phyloP scores from a whole-genome alignment of 352 stramenopile species.

The Phytopythium ostracodes region DNA sequence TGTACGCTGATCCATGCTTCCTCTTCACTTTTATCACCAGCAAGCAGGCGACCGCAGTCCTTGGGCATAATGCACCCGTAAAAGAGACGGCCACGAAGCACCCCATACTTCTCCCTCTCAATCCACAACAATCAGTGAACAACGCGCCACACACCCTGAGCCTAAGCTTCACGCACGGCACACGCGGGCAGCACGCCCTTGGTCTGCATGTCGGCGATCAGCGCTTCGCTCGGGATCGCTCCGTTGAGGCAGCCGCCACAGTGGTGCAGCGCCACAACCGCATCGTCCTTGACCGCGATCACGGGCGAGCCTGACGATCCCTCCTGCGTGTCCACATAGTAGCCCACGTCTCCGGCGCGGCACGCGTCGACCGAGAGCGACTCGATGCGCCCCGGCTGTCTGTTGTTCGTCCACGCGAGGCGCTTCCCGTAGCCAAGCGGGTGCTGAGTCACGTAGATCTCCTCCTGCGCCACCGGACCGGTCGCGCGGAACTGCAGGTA shows the following conservation, averaged over 20 bases:
- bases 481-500: slow-evolving; percentile 52
- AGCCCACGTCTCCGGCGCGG: slow-evolving; percentile 48
- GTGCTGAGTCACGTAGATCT: slow-evolving; percentile 65
- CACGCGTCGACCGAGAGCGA: slow-evolving; percentile 42
- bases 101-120: too few relatives aligned
- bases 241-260: slow-evolving; percentile 76
- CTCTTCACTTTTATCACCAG: neutral
- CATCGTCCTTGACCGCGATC: slow-evolving; percentile 50
- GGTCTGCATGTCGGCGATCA: neutral
- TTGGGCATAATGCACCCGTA: neutral
- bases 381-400: slow-evolving; percentile 31
- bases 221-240: slow-evolving; percentile 23
- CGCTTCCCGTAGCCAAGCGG: slow-evolving; percentile 58
- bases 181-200: neutral
- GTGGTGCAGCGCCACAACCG: slow-evolving; percentile 65
- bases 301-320: slow-evolving; percentile 72
- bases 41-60: neutral
- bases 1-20: too few relatives aligned
- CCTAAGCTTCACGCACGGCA: neutral
- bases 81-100: too few relatives aligned
- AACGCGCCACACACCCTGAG: neutral
- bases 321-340: slow-evolving; percentile 65
- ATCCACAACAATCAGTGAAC: neutral
- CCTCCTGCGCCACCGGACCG: slow-evolving; percentile 41
- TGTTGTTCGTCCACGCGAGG: slow-evolving; percentile 39